phyloP scores from a whole-genome alignment of 306 rosid genomes.

The Canavalia gladiata region DNA sequence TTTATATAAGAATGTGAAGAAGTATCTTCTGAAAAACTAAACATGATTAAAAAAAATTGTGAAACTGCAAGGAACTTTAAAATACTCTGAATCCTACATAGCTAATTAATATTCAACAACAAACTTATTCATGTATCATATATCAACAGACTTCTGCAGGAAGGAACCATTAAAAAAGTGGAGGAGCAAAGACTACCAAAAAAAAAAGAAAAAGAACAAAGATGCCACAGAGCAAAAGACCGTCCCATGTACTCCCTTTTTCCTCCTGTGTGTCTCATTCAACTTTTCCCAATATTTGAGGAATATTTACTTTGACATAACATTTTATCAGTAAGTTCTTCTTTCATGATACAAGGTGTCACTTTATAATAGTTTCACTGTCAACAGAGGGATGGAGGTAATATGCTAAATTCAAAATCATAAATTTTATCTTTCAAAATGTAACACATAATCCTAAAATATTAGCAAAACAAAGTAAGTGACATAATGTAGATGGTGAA shows the following conservation, averaged over 20 bases:
- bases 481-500: background rate
- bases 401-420: conserved; percentile 8
- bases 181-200: background rate
- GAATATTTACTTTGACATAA: conserved; percentile 10
- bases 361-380: background rate
- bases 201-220: conserved; percentile 20
- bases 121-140: conserved; percentile 22
- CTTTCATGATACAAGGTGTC: conserved; percentile 20
- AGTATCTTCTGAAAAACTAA: conserved; percentile 1
- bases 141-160: conserved; percentile 11
- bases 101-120: background rate
- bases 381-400: conserved; percentile 1
- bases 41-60: background rate
- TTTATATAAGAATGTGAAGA: background rate
- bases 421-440: conserved; percentile 3
- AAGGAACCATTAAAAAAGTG: background rate
- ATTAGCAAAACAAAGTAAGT: conserved; percentile 18
- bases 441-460: conserved; percentile 14
- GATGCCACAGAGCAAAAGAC: conserved; percentile 11
- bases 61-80: conserved; percentile 25
- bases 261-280: conserved; percentile 35
- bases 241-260: conserved; percentile 17
- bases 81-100: conserved; percentile 12
- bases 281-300: conserved; percentile 24
- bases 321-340: background rate